Evolutionary conservation across 2,329 filamentous ascomycete species (phyloP).

Genomic region (Monosporascus sp.): DNA sequence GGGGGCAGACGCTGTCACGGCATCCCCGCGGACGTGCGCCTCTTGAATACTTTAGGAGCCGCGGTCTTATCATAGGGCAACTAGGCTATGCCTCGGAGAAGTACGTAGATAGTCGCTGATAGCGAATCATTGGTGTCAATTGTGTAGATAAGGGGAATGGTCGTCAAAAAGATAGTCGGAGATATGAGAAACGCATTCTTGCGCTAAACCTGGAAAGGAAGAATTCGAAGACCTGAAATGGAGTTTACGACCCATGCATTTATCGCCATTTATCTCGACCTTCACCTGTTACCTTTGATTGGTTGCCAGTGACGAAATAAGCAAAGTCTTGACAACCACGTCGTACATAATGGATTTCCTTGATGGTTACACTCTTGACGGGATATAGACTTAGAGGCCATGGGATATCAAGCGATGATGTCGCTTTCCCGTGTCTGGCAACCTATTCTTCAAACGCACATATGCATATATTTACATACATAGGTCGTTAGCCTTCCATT

Average conservation of each 20-base stretch:
- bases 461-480: no score
- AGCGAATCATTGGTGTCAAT: background rate
- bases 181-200: slow-evolving; percentile 18
- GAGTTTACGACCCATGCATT: background rate
- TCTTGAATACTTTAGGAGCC: no score
- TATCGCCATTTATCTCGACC: background rate
- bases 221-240: background rate
- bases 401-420: no score
- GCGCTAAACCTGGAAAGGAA: background rate
- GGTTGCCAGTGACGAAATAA: background rate
- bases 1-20: no score
- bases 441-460: no score
- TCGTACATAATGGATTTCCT: background rate
- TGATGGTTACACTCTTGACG: background rate
- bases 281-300: background rate
- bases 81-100: background rate
- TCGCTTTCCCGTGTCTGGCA: no score
- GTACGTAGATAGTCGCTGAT: background rate
- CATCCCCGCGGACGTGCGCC: no score
- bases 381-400: no score
- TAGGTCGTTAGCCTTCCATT: no score
- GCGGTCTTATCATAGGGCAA: background rate
- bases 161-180: slow-evolving; percentile 11
- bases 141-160: background rate
- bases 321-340: background rate